Conservation (phyloP, 257 asterid species). For the Rhazya stricta region DNA sequence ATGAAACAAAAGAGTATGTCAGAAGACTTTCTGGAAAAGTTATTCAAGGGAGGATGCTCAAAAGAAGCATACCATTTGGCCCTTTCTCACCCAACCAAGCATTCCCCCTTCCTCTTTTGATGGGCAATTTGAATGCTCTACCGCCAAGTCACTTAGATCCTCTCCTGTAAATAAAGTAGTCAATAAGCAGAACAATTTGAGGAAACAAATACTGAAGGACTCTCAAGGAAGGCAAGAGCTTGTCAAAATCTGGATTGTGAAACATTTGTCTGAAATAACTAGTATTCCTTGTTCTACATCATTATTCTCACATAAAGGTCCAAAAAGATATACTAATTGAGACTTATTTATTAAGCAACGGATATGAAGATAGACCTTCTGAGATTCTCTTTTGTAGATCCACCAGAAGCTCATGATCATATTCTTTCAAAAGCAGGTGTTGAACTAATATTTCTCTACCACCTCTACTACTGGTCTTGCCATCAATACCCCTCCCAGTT, state of each 20-base stretch:
- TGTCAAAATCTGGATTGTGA: neutral
- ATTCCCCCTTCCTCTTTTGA: constrained; percentile 95
- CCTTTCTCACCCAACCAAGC: constrained; percentile 99
- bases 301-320: neutral
- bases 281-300: neutral
- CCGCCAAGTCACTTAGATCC: constrained; percentile 93
- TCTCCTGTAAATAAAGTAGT: constrained; percentile 58
- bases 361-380: constrained; percentile 42
- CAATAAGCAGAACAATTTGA: constrained; percentile 20
- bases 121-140: constrained; percentile 80
- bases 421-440: constrained; percentile 93
- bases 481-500: constrained; percentile 49
- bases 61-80: constrained; percentile 79
- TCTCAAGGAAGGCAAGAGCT: neutral
- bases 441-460: constrained; percentile 83
- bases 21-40: neutral
- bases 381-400: constrained; percentile 67
- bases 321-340: neutral
- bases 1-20: neutral
- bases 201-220: neutral
- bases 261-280: neutral
- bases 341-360: constrained; percentile 1
- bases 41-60: constrained; percentile 14
- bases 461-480: constrained; percentile 37
- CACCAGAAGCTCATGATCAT: constrained; percentile 66